Evolutionary conservation across 2,329 filamentous ascomycete genomes (phyloP).

Genomic region (Drechslerella stenobrocha): DNA sequence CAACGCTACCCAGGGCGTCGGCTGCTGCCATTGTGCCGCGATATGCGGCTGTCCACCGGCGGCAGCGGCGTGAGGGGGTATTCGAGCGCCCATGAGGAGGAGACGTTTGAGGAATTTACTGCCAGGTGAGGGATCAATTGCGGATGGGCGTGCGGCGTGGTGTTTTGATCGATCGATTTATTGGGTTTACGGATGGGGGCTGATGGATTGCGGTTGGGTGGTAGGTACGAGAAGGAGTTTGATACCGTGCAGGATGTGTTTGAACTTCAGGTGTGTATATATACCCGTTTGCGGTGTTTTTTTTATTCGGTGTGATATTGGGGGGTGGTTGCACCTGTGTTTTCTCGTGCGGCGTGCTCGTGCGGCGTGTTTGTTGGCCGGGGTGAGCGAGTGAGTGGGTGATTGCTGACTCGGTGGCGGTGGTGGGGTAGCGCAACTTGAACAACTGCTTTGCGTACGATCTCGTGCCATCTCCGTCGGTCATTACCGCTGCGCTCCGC

Average conservation of each 20-base stretch:
- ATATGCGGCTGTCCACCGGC: constrained; percentile 53
- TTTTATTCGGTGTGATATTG: constrained; percentile 10
- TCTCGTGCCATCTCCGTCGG: constrained; percentile 90
- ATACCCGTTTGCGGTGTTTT: not conserved
- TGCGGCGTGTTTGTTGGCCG: no score
- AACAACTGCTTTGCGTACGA: constrained; percentile 99
- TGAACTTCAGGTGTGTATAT: constrained; percentile 84
- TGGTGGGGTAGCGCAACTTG: constrained; percentile 73
- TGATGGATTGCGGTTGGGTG: not conserved
- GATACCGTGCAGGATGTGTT: constrained; percentile 97
- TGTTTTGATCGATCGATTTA: not conserved
- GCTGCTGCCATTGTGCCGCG: constrained; percentile 46
- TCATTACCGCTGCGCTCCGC: constrained; percentile 86
- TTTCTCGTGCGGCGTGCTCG: no score
- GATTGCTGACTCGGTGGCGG: no score
- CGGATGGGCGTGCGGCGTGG: constrained; percentile 1
- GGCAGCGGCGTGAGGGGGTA: constrained; percentile 63
- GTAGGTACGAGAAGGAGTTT: constrained; percentile 99
- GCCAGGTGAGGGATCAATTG: constrained; percentile 81
- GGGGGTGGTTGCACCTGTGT: no score
- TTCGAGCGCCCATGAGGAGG: constrained; percentile 73
- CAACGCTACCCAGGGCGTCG: constrained; percentile 42
- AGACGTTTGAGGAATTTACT: constrained; percentile 99
- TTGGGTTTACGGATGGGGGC: constrained; percentile 12
- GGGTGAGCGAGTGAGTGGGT: no score